These are phyloP conservation scores for Solanum appendiculatum DNA, from an alignment of 257 asterid species.

Conservation along the genomic window DNA sequence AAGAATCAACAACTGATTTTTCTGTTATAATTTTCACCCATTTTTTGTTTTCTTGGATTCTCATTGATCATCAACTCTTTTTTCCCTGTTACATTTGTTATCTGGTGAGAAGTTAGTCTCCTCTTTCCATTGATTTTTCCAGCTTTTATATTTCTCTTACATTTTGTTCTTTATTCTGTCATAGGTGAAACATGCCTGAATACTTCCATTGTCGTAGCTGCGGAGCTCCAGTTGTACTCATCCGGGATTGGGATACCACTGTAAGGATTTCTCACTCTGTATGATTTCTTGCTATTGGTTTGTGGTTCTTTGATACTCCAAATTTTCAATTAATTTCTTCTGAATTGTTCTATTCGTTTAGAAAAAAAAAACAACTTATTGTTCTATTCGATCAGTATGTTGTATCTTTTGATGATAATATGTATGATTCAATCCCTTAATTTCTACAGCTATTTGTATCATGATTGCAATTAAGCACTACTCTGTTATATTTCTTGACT, in stretches of 20 bases:
- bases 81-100: background rate
- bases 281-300: background rate
- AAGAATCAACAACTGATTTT: background rate
- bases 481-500: background rate
- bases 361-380: background rate
- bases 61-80: background rate
- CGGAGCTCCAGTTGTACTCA: background rate
- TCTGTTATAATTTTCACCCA: background rate
- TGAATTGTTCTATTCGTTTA: background rate
- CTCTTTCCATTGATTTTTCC: no score
- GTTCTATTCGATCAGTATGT: background rate
- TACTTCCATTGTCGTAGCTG: background rate
- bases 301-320: background rate
- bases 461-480: background rate
- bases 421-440: background rate
- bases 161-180: background rate
- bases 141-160: background rate
- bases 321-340: background rate
- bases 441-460: background rate
- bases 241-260: accelerated
- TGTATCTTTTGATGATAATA: background rate
- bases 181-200: background rate
- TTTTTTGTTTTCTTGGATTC: background rate
- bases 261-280: background rate
- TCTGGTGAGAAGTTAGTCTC: background rate